Percentiles rank a stretch among this genome's conserved stretches.
These are phyloP conservation scores for Sambucus nigra DNA, from an alignment of 129 eudicot genomes.

Conservation along the genomic window DNA sequence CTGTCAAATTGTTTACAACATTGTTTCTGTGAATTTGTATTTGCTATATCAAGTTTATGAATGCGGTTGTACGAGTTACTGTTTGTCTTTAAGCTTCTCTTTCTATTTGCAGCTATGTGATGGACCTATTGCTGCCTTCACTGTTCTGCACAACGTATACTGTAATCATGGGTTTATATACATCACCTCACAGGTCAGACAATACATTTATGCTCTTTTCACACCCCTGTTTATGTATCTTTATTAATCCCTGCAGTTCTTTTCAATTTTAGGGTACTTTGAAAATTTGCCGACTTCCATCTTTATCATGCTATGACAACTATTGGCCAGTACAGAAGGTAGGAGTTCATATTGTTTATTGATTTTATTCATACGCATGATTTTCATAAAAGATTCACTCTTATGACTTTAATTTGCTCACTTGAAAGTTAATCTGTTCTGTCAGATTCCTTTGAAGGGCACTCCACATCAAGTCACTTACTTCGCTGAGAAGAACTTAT, in stretches of 20 bases:
- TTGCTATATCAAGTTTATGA: not conserved
- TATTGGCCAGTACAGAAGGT: constrained; percentile 99
- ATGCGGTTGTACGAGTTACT: no score
- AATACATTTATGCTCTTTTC: constrained; percentile 5
- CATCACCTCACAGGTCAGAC: constrained; percentile 73
- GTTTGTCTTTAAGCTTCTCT: constrained; percentile 5
- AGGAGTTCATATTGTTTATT: constrained; percentile 1
- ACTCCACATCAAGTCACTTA: constrained; percentile 99
- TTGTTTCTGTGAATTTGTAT: not conserved
- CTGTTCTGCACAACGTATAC: constrained; percentile 87
- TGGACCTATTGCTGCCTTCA: constrained; percentile 88
- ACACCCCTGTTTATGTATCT: not conserved
- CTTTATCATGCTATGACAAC: constrained; percentile 67
- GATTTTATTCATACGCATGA: constrained; percentile 1
- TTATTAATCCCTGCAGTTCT: constrained; percentile 9
- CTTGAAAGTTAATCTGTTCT: constrained; percentile 8
- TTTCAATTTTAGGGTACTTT: constrained; percentile 55
- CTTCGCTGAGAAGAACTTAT: constrained; percentile 88
- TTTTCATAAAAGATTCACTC: not conserved
- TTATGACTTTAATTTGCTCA: not conserved
- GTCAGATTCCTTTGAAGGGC: constrained; percentile 82
- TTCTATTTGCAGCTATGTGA: constrained; percentile 68
- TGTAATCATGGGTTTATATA: constrained; percentile 94
- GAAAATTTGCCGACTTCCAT: constrained; percentile 93
- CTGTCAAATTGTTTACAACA: not conserved